Conservation (phyloP, 805 yeast genomes). For the Tetrapisispora phaffii region DNA sequence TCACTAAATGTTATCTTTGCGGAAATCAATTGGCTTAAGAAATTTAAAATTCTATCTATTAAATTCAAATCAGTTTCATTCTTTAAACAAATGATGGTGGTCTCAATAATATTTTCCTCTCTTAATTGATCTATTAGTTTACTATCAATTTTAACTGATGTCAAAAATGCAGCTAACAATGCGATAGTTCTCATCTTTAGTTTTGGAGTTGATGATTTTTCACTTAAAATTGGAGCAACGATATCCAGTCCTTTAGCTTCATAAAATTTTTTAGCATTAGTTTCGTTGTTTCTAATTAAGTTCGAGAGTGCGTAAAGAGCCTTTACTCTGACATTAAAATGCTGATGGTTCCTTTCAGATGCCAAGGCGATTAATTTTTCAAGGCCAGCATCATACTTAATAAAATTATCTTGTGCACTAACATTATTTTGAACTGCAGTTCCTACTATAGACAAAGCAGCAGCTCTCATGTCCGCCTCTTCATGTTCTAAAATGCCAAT, state of each 20-base stretch:
- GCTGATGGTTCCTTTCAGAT: conserved; percentile 13
- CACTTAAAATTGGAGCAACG: conserved; percentile 29
- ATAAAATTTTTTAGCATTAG: conserved; percentile 47
- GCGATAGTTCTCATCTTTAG: conserved; percentile 46
- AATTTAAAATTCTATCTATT: conserved; percentile 47
- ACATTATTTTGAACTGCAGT: conserved; percentile 90
- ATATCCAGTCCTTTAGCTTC: conserved; percentile 53
- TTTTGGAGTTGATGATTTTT: conserved; percentile 27
- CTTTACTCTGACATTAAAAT: conserved; percentile 41
- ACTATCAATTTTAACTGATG: conserved; percentile 39
- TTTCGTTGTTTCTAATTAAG: conserved; percentile 56
- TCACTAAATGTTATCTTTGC: conserved; percentile 38
- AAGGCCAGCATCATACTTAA: conserved; percentile 41
- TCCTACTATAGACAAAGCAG: conserved; percentile 69
- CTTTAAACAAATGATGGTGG: conserved; percentile 21
- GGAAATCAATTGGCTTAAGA: conserved; percentile 38
- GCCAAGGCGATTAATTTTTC: conserved; percentile 38
- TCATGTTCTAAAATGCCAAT: conserved; percentile 42
- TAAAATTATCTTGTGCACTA: conserved; percentile 58
- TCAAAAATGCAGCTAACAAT: conserved; percentile 47
- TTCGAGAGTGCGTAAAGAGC: conserved; percentile 72
- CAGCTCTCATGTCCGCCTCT: conserved; percentile 38
- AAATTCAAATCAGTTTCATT: conserved; percentile 35
- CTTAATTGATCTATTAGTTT: conserved; percentile 32
- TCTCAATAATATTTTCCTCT: conserved; percentile 19